These are phyloP conservation scores for Fusarium metavorans DNA, from an alignment of 2,329 filamentous ascomycete species.

Conservation along the genomic window DNA sequence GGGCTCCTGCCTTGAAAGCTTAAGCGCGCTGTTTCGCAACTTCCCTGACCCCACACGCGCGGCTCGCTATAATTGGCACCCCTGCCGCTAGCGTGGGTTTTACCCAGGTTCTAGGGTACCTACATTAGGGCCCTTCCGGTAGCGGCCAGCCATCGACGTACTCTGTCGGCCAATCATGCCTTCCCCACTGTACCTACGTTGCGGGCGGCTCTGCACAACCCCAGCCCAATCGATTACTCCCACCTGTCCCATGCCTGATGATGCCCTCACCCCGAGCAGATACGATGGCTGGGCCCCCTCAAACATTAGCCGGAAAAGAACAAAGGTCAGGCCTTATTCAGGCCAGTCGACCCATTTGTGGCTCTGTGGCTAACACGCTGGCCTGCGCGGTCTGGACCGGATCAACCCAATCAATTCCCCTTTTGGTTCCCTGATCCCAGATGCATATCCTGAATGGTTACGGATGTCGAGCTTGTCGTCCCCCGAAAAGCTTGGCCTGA, in stretches of 20 bases:
- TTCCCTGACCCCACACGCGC: constrained; percentile 28
- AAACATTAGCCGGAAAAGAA: neutral
- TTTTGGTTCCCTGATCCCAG: constrained; percentile 11
- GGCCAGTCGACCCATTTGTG: constrained; percentile 22
- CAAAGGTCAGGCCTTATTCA: constrained; percentile 16
- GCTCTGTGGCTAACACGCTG: neutral
- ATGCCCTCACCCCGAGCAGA: constrained; percentile 28
- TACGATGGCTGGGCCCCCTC: neutral
- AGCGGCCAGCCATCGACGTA: constrained; percentile 23
- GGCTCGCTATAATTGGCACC: constrained; percentile 37
- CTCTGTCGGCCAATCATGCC: constrained; percentile 36
- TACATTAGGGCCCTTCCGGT: constrained; percentile 18
- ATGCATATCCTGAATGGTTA: neutral
- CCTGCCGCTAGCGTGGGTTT: neutral
- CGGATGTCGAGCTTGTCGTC: constrained; percentile 4
- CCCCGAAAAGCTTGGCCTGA: constrained; percentile 28
- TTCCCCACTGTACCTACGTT: constrained; percentile 37
- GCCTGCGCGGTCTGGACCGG: constrained; percentile 27
- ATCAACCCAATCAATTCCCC: constrained; percentile 32
- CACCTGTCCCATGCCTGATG: constrained; percentile 17
- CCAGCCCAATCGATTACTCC: constrained; percentile 22
- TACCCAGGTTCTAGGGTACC: neutral
- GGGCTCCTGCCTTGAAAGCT: neutral
- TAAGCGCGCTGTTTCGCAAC: constrained; percentile 43
- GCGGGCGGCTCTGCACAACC: constrained; percentile 14